These are phyloP conservation scores for Alternaria novae-zelandiae DNA, from an alignment of 2,329 filamentous ascomycete genomes.

Conservation along the genomic window DNA sequence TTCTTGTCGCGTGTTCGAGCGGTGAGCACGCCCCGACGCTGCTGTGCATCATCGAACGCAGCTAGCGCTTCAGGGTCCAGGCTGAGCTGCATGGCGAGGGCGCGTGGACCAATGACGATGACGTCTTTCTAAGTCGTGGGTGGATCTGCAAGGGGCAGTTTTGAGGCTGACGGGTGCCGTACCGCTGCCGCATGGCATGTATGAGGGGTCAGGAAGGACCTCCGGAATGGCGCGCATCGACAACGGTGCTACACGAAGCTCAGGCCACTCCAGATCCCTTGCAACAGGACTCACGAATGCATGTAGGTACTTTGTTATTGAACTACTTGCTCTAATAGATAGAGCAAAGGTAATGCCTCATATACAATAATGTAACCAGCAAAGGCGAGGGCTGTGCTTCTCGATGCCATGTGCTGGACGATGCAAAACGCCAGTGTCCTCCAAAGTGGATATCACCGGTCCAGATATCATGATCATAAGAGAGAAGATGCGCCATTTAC, in stretches of 20 bases:
- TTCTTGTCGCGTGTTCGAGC: constrained; percentile 26
- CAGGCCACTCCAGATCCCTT: not conserved
- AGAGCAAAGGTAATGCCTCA: not conserved
- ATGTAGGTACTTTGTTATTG: not conserved
- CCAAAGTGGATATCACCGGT: constrained; percentile 5
- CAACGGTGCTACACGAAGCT: not conserved
- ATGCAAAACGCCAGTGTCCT: constrained; percentile 9
- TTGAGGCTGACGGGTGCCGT: constrained; percentile 11
- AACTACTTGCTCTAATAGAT: not conserved
- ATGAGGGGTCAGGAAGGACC: not conserved
- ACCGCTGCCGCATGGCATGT: constrained; percentile 2
- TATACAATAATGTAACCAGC: not conserved
- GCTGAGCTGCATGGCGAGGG: constrained; percentile 19
- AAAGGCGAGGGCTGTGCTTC: not conserved
- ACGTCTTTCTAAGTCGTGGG: constrained; percentile 18
- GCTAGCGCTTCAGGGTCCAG: constrained; percentile 39
- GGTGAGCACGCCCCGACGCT: constrained; percentile 27
- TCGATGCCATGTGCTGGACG: constrained; percentile 8
- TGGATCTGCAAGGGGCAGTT: constrained; percentile 18
- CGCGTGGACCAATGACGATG: constrained; percentile 29
- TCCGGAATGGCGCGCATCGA: not conserved
- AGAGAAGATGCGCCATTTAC: not conserved
- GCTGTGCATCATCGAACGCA: constrained; percentile 10
- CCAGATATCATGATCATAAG: constrained; percentile 1
- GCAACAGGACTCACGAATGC: not conserved